Evolutionary conservation across 805 yeast species (phyloP), one percentile per base, ranked within the genome.

Genomic region (Candida ortonii): DNA sequence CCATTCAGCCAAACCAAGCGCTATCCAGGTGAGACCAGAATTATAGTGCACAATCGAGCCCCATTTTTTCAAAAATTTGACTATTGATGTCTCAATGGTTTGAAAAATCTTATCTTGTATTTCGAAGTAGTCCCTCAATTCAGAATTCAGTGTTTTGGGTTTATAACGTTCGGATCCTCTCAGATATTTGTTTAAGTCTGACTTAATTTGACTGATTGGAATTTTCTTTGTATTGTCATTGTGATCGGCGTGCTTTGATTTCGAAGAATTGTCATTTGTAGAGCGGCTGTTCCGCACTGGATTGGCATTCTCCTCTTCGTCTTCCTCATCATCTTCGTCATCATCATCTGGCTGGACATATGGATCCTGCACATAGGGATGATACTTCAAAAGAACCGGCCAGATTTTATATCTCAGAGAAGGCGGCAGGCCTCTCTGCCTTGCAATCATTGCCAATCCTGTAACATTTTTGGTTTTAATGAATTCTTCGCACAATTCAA

Each of bases 1-100:
- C 95, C 95, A 88, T 57, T 87, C 95, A 1, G 95, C 90, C 28
- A 89, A 62, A 8, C 87, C 88, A 20, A 86, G 61, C 0, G 96
- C 96, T 13, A 85, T 75, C 96, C 96, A 88, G 3, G 90, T 71
- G 49, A 88, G 67, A 0, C 94, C 89, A 27, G 81, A 70, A 57
- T 86, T 93, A 55, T 89, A 89, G 46, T 78, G 78, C 34, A 85
- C 73, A 37, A 80, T 68, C 23, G 69, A 67, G 6, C 93, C 89
- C 95, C 95, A 88, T 62, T 85, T 85, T 19, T 60, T 61, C 24
- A 84, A 61, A 53, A 89, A 89, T 37, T 71, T 70, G 27, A 68
- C 51, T 11, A 88, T 73, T 5, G 95, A 70, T 22, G 63, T 59
- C 49, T 83, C 80, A 40, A 86, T 60, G 1, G 67, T 62, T 16